Conservation (phyloP, 1,284 basidiomycete species). For the Cutaneotrichosporon curvatum region DNA sequence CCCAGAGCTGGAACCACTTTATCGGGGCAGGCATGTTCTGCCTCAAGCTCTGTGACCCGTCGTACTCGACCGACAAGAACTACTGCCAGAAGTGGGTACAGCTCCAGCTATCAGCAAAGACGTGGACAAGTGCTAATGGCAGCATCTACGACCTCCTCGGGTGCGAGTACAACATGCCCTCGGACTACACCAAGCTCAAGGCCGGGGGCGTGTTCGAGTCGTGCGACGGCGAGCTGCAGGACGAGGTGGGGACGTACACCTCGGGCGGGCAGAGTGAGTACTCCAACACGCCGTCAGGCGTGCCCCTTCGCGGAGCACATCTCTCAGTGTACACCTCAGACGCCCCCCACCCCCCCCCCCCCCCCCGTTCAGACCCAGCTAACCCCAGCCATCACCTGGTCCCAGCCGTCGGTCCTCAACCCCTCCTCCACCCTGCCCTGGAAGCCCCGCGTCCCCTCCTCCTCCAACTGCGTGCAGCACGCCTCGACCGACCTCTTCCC, state of each 20-base stretch:
- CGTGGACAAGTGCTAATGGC: not conserved
- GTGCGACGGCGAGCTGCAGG: constrained; percentile 60
- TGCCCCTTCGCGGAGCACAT: too few relatives aligned
- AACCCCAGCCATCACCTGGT: constrained; percentile 52
- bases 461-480: constrained; percentile 45
- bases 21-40: constrained; percentile 56
- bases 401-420: constrained; percentile 54
- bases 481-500: constrained; percentile 54
- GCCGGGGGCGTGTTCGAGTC: constrained; percentile 53
- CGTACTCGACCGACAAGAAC: constrained; percentile 49
- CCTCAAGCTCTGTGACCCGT: constrained; percentile 59
- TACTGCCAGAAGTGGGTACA: constrained; percentile 49
- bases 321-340: too few relatives aligned
- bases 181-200: constrained; percentile 47
- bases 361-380: not conserved
- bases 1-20: constrained; percentile 46
- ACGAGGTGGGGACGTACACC: constrained; percentile 55
- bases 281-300: too few relatives aligned
- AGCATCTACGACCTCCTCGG: constrained; percentile 56
- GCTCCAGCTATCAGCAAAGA: constrained; percentile 50
- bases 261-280: constrained; percentile 45
- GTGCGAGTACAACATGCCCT: constrained; percentile 63
- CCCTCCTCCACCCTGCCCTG: constrained; percentile 53
- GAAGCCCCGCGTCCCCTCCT: constrained; percentile 48
- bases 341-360: constrained; percentile 29